Base-by-base conservation (phyloP, 768 basidiomycete genomes). In the Amanita polypyramis region DNA sequence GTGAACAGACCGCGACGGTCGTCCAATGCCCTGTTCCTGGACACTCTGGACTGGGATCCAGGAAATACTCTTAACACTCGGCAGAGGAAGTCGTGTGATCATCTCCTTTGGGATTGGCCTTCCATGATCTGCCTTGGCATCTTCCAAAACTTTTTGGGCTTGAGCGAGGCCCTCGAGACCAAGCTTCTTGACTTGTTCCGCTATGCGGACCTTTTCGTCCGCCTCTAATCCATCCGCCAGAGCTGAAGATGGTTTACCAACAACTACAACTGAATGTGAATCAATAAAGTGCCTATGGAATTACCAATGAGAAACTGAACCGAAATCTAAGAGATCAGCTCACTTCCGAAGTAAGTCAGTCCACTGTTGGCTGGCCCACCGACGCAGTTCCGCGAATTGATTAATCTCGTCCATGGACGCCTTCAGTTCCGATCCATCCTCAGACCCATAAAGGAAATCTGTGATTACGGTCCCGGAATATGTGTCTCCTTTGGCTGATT, bases 61-160 rank as follows among this genome's bases (percentile, higher is more conserved):
- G 5, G 85, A 80, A 55, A 99, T 94, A 50, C 77, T 85, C 60
- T 84, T 83, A 33, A 95, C 89, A 56, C 87, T 79, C 0, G 94
- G 95, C 21, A 97, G 80, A n/a, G 84, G 85, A 73, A 98, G 98
- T 11, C 75, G 70, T 2, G 80, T 84, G 29, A 99, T 64, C 51
- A 97, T 73, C 20, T 88, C 80, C 11, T 70, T 67, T 2, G 96
- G 95, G 35, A 97, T 91, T 11, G 83, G 79, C 51, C 65, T 67
- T 49, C 87, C 87, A 59, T 98, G 87, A 59, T 93, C 88, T 17
- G 75, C 74, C 65, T 97, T 95, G 4, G 96, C 91, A 30, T 70
- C 76, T 55, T 90, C 81, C 10, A 98, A 70, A 52, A 75, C 75
- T 49, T 73, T 70, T 51, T 72, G 79, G 20, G 82, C 80, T 53